These are phyloP conservation scores for Neonectria punicea DNA, from an alignment of 2,329 filamentous ascomycete genomes.

Conservation along the genomic window DNA sequence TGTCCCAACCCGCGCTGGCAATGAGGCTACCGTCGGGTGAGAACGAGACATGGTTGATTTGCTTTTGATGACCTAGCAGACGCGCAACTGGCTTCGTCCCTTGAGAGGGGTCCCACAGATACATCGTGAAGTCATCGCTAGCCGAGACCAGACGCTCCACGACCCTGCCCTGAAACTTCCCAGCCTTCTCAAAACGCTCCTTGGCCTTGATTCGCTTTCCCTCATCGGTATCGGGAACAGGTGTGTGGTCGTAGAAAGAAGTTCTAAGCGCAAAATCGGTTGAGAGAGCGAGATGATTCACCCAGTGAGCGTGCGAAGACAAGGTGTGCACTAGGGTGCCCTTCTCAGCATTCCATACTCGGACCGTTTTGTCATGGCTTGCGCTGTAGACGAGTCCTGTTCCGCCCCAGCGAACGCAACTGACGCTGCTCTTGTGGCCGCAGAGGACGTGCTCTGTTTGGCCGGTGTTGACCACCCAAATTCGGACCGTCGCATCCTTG, in stretches of 20 bases:
- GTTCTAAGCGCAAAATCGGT: slow-evolving; percentile 92
- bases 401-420: slow-evolving; percentile 96
- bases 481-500: slow-evolving; percentile 87
- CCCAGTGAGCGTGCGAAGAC: slow-evolving; percentile 88
- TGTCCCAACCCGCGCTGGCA: slow-evolving; percentile 91
- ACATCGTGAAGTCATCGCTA: slow-evolving; percentile 96
- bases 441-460: slow-evolving; percentile 84
- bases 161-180: slow-evolving; percentile 78
- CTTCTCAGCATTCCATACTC: slow-evolving; percentile 85
- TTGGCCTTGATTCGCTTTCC: slow-evolving; percentile 80
- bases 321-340: slow-evolving; percentile 85
- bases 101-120: slow-evolving; percentile 86
- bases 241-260: slow-evolving; percentile 85
- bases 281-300: slow-evolving; percentile 93
- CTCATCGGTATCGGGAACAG: slow-evolving; percentile 73
- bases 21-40: slow-evolving; percentile 90
- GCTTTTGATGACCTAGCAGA: slow-evolving; percentile 94
- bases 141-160: slow-evolving; percentile 89
- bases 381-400: slow-evolving; percentile 83
- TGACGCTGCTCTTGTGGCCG: slow-evolving; percentile 89
- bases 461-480: slow-evolving; percentile 86
- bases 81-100: slow-evolving; percentile 87
- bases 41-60: slow-evolving; percentile 95
- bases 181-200: slow-evolving; percentile 86
- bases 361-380: slow-evolving; percentile 92